phyloP scores from a whole-genome alignment of 768 basidiomycete genomes.

The Termitomyces sp. region DNA sequence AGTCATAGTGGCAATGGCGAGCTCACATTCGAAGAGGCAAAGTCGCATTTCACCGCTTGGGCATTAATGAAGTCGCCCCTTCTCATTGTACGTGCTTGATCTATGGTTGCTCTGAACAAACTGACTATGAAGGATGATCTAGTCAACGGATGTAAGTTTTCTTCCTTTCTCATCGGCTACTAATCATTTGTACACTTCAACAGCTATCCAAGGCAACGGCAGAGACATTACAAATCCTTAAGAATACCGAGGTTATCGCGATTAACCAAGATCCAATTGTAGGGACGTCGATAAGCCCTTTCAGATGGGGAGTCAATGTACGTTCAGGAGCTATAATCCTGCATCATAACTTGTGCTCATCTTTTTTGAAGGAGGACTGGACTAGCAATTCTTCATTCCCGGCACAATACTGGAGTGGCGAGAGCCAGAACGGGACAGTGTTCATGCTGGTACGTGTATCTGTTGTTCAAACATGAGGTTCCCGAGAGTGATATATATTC shows the following conservation, averaged over 20 bases:
- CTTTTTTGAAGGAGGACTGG: slow-evolving; percentile 21
- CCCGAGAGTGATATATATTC: neutral
- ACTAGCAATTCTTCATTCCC: slow-evolving; percentile 42
- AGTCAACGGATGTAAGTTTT: slow-evolving; percentile 17
- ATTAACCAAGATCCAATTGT: slow-evolving; percentile 67
- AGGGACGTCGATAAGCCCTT: slow-evolving; percentile 62
- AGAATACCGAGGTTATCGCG: slow-evolving; percentile 61
- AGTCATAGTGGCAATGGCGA: slow-evolving; percentile 55
- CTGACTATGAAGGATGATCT: neutral
- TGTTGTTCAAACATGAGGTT: neutral
- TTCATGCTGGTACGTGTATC: slow-evolving; percentile 53
- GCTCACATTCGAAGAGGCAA: slow-evolving; percentile 58
- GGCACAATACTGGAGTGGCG: slow-evolving; percentile 66
- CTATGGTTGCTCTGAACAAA: neutral
- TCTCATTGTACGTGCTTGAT: slow-evolving; percentile 29
- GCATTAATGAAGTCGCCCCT: slow-evolving; percentile 66
- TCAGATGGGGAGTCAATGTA: slow-evolving; percentile 67
- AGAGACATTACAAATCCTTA: slow-evolving; percentile 53
- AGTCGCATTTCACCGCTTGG: slow-evolving; percentile 74
- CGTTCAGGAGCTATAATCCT: slow-evolving; percentile 10
- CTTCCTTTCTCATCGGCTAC: neutral
- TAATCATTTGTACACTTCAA: neutral
- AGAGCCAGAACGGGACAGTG: slow-evolving; percentile 55
- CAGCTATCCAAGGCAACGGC: slow-evolving; percentile 43
- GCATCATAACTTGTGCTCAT: neutral